Evolutionary conservation across 2,329 filamentous ascomycete species (phyloP), one percentile per base, ranked within the genome.

Genomic region (Monosporascus sp.): DNA sequence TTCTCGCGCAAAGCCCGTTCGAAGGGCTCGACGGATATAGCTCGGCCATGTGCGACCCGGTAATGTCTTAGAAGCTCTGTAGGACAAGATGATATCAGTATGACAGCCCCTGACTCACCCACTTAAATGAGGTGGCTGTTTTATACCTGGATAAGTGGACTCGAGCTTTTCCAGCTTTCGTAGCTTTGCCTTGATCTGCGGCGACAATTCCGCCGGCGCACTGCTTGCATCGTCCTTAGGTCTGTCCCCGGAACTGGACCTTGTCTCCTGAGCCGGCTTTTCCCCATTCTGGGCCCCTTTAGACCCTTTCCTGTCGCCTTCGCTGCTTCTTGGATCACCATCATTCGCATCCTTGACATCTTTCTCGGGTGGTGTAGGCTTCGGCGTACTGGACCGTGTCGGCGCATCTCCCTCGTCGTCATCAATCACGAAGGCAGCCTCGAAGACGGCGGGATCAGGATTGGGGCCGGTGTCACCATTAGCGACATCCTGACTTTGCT

Each of bases 161-260:
- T 97, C 93, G 20, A 97, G 77, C 69, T 91, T 96, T 54, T 96
- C 91, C n/a, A 97, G 77, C 70, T 90, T 93, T 55, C 88, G 83
- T 59, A 97, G 73, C 68, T 87, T 92, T 31, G 82, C 78, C 53
- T 82, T 83, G 27, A 96, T 79, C 48, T 96, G 90, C 3, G 85
- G 79, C 0, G 90, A 81, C 35, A 96, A 71, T 51, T 90, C 88
- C 0, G 69, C 51, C 6, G 72, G 54, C 20, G 66, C 54, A 22
- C 62, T 37, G 9, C 60, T 52, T 1, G 57, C 50, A 9, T 57
- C 51, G 39, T 57, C 65, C 50, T 43, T 60, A 17, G 50, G 20
- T 44, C 60, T 66, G 49, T 66, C 64, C 25, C 55, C 57, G n/a
- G 49, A 53, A 49, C 54, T 59, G 5, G 48, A 41, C 22, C 31